A percentile compares a stretch with the other conserved stretches of the same genome.
Evolutionary conservation across 768 basidiomycete species (phyloP).

Genomic region (Filobasidium floriforme): DNA sequence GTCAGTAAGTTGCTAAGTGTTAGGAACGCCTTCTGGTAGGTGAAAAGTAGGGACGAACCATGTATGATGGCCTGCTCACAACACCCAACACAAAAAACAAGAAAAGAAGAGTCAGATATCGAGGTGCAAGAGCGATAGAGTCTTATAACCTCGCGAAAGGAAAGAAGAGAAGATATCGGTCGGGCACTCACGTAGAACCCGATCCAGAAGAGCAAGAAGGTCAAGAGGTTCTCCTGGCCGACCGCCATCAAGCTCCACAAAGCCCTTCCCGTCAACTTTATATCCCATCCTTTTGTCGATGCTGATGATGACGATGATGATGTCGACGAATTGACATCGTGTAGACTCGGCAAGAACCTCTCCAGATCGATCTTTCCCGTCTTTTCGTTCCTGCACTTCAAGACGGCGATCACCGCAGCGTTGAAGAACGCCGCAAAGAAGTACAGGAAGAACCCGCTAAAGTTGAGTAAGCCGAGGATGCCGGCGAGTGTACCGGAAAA

Average conservation of each 20-base stretch:
- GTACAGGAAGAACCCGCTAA: conserved; percentile 74
- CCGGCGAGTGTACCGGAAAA: conserved; percentile 83
- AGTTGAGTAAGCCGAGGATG: conserved; percentile 79
- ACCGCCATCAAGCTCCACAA: conserved; percentile 63
- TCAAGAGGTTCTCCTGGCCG: conserved; percentile 82
- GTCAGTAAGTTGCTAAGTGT: background rate
- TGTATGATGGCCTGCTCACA: conserved; percentile 12
- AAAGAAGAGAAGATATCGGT: background rate
- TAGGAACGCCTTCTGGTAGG: background rate
- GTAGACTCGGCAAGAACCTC: conserved; percentile 35
- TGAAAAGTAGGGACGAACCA: conserved; percentile 3
- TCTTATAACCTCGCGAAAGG: too few relatives aligned
- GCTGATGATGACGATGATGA: too few relatives aligned
- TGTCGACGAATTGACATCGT: conserved; percentile 50
- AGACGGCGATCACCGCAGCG: conserved; percentile 56
- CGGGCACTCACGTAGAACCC: conserved; percentile 59
- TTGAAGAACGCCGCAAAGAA: conserved; percentile 60
- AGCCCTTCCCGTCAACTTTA: conserved; percentile 31
- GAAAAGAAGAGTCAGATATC: background rate
- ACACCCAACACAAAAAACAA: background rate
- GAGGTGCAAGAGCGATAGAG: background rate
- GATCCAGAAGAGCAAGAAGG: conserved; percentile 89
- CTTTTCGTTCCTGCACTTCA: conserved; percentile 60
- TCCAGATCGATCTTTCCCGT: conserved; percentile 19
- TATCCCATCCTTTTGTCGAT: conserved; percentile 47